Percentiles rank a stretch among this genome's conserved stretches.
phyloP scores from a whole-genome alignment of 306 rosid genomes.

The Lathyrus tuberosus region DNA sequence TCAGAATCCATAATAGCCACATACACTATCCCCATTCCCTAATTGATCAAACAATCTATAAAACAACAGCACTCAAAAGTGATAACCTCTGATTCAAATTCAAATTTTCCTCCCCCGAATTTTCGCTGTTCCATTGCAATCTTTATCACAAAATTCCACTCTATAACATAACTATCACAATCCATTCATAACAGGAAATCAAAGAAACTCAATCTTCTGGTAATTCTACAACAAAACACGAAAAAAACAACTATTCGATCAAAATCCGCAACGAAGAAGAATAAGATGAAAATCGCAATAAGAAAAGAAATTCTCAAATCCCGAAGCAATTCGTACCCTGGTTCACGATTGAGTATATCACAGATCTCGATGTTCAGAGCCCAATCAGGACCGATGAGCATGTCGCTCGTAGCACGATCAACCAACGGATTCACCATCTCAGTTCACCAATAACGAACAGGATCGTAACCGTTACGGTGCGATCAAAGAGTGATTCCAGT shows the following conservation, averaged over 20 bases:
- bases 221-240: not conserved
- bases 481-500: slow-evolving; percentile 43
- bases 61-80: slow-evolving; percentile 16
- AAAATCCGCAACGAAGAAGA: not conserved
- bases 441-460: slow-evolving; percentile 36
- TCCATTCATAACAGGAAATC: slow-evolving; percentile 10
- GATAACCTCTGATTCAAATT: slow-evolving; percentile 21
- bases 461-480: slow-evolving; percentile 34
- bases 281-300: slow-evolving; percentile 27
- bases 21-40: slow-evolving; percentile 19
- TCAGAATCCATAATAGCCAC: slow-evolving; percentile 9
- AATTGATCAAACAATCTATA: slow-evolving; percentile 22
- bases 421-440: slow-evolving; percentile 92
- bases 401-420: slow-evolving; percentile 92
- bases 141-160: slow-evolving; percentile 13
- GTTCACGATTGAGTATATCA: slow-evolving; percentile 85
- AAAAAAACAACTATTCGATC: slow-evolving; percentile 16
- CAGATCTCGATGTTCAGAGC: slow-evolving; percentile 99
- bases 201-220: not conserved
- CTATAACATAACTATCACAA: slow-evolving; percentile 2
- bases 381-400: slow-evolving; percentile 99
- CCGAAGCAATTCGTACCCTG: slow-evolving; percentile 64
- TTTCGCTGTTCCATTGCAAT: slow-evolving; percentile 29
- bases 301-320: slow-evolving; percentile 23
- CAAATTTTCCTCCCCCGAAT: slow-evolving; percentile 16